phyloP scores from a whole-genome alignment of 139 green algal genomes.

The Chlamydomonas urium region DNA sequence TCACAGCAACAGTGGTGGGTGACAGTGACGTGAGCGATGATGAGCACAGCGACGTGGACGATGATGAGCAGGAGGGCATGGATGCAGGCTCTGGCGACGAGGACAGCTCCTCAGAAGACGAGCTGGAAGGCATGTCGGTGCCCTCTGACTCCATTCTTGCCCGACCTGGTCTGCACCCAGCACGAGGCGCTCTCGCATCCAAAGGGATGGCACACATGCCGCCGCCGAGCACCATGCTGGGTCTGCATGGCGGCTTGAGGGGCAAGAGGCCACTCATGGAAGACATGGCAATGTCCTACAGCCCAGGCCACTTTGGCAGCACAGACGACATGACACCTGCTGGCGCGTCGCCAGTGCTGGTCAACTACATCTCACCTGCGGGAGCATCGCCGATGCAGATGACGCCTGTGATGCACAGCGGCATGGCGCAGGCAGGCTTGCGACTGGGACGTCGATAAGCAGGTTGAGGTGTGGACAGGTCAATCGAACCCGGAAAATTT shows the following conservation, averaged over 20 bases:
- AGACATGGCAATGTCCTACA: slow-evolving; percentile 5
- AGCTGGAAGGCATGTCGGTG: slow-evolving; percentile 8
- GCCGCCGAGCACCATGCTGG: too few species aligned
- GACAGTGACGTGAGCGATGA: slow-evolving; percentile 17
- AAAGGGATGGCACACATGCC: too few species aligned
- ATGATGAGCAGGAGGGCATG: slow-evolving; percentile 18
- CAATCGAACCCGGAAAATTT: too few species aligned
- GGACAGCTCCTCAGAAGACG: slow-evolving; percentile 16
- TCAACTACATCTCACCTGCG: neutral
- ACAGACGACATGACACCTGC: too few species aligned
- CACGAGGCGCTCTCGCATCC: too few species aligned
- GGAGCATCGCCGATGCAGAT: neutral
- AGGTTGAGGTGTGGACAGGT: too few species aligned
- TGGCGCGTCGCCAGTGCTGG: slow-evolving; percentile 4
- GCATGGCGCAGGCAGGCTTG: too few species aligned
- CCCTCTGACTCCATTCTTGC: slow-evolving; percentile 25
- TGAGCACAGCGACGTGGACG: slow-evolving; percentile 13
- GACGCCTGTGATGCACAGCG: neutral
- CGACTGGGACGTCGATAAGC: too few species aligned
- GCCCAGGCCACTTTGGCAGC: neutral
- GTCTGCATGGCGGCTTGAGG: too few species aligned
- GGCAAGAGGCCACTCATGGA: too few species aligned
- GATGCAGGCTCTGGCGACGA: slow-evolving; percentile 6
- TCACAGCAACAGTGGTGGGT: neutral
- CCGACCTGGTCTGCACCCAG: neutral